Evolutionary conservation across 2,329 filamentous ascomycete genomes (phyloP).

Genomic region (Dendryphion nanum): DNA sequence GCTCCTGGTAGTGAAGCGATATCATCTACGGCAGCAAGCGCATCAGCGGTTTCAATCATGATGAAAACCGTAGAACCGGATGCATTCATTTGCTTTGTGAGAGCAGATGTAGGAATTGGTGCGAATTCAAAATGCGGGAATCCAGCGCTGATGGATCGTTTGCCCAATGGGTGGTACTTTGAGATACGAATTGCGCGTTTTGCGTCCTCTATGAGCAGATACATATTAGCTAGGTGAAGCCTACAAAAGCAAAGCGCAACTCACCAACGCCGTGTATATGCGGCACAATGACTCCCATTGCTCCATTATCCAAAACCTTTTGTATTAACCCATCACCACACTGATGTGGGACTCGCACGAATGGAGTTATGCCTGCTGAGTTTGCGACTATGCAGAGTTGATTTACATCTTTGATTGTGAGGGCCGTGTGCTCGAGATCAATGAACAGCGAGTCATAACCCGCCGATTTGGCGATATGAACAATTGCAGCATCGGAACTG

Average conservation of each 20-base stretch:
- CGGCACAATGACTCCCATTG: slow-evolving; percentile 9
- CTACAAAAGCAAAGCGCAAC: background rate
- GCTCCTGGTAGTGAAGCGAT: slow-evolving; percentile 50
- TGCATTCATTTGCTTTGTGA: slow-evolving; percentile 3
- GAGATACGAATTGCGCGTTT: slow-evolving; percentile 1
- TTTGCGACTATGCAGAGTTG: slow-evolving; percentile 27
- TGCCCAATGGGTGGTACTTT: slow-evolving; percentile 1
- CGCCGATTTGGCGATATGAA: slow-evolving; percentile 34
- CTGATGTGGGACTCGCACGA: slow-evolving; percentile 32
- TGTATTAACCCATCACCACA: slow-evolving; percentile 34
- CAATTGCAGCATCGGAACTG: slow-evolving; percentile 23
- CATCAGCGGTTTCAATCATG: slow-evolving; percentile 36
- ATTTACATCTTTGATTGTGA: slow-evolving; percentile 31
- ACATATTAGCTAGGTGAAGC: background rate
- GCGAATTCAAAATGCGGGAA: slow-evolving; percentile 4
- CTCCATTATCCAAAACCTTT: slow-evolving; percentile 32
- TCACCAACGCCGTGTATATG: slow-evolving; percentile 6
- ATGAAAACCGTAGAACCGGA: slow-evolving; percentile 6
- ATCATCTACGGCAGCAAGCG: slow-evolving; percentile 35
- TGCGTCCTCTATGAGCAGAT: background rate
- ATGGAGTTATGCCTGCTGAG: slow-evolving; percentile 26
- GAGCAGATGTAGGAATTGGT: background rate
- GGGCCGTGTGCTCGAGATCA: slow-evolving; percentile 39
- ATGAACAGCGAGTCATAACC: slow-evolving; percentile 42
- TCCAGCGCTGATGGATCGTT: slow-evolving; percentile 6